Evolutionary conservation across 306 rosid species (phyloP), one percentile per base, ranked within the genome.

Genomic region (Citrullus amarus): DNA sequence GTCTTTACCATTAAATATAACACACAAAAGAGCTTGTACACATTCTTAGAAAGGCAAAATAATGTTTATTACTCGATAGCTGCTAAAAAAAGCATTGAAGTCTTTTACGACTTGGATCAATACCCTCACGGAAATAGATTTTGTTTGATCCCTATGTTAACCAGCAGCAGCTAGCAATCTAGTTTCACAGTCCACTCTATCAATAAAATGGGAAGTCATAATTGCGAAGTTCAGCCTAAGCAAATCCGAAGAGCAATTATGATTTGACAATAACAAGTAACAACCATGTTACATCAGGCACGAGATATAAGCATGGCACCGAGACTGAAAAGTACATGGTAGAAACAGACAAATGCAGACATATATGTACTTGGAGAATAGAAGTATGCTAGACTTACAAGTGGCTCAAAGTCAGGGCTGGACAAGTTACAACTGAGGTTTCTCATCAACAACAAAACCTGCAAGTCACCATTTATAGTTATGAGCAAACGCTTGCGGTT

Each of bases 381-480:
- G 77, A 34, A n/a, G 20, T 41, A 70, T 8, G 38, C 16, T 59
- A 67, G 36, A 87, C 93, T 90, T 83, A 91, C 97, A 57, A 87
- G 30, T 72, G 92, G 90, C 79, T 90, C 97, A 84, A 86, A 90
- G 78, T 86, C 89, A 30, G 97, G 97, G 80, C 83, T 86, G 67
- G 93, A 84, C 87, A 93, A 81, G 84, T 93, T 93, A 82, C 88
- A 25, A 61, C 87, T 87, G 89, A 93, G 98, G 81, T 93, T 93
- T 85, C 87, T 85, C 98, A 91, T 93, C 78, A 93, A 83, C 87
- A 93, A 81, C 89, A 93, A 82, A 83, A 93, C 95, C 98, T 93
- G 90, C 91, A 87, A 82, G 59, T 44, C 81, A 78, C 83, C 82
- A 81, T 72, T 38, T 62, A 51, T 30, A 73, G 59, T 15, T n/a